Conservation (phyloP, 345 rosid species). For the Salix koriyanagi region DNA sequence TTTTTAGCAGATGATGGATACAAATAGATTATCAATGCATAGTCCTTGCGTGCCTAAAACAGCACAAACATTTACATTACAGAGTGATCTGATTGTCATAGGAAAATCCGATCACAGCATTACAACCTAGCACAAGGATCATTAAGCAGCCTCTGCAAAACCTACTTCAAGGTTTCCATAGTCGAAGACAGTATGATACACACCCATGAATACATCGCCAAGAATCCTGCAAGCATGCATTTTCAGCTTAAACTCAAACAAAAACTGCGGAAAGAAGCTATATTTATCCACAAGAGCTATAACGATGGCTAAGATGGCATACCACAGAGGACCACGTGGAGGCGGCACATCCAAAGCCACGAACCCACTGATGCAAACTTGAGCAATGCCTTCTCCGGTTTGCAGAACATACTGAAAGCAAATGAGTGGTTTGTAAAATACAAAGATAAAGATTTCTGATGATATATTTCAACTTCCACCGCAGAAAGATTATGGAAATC, state of each 20-base stretch:
- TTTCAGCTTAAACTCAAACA: not conserved
- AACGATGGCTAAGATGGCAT: conserved; percentile 1
- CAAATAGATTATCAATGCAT: not conserved
- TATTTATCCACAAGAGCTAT: not conserved
- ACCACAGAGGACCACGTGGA: conserved; percentile 73
- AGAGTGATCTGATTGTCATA: not conserved
- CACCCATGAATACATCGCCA: conserved; percentile 84
- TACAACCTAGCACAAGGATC: not conserved
- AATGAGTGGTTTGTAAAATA: not conserved
- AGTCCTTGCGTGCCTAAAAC: not conserved
- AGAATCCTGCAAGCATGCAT: conserved; percentile 49
- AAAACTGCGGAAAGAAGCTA: not conserved
- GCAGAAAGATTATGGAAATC: not conserved
- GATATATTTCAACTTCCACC: not conserved
- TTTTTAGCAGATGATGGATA: too few species aligned
- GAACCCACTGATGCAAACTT: conserved; percentile 66
- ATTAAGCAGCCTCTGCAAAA: conserved; percentile 58
- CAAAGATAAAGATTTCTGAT: not conserved
- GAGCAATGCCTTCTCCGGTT: conserved; percentile 47
- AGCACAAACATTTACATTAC: not conserved
- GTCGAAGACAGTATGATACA: conserved; percentile 69
- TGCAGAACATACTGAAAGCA: conserved; percentile 61
- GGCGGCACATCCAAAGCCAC: conserved; percentile 60
- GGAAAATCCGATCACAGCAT: not conserved
- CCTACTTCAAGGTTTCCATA: conserved; percentile 55